These are phyloP conservation scores for Opeltia flavorubescens DNA, from an alignment of 495 filamentous ascomycete genomes.

Conservation along the genomic window DNA sequence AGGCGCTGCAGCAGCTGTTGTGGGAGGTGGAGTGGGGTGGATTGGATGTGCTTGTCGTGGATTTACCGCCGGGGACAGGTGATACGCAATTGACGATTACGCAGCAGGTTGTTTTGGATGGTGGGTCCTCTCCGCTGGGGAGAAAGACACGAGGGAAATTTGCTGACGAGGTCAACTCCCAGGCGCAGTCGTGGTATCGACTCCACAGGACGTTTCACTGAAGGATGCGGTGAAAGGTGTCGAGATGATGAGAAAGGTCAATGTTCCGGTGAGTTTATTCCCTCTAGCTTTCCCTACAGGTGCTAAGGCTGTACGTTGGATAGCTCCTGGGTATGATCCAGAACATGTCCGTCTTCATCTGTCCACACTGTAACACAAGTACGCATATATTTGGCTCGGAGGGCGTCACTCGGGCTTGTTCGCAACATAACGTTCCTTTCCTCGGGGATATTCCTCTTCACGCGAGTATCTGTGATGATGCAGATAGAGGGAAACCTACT, in stretches of 20 bases:
- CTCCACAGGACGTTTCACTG: slow-evolving; percentile 80
- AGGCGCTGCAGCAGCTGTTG: slow-evolving; percentile 87
- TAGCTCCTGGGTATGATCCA: slow-evolving; percentile 79
- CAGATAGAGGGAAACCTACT: slow-evolving; percentile 77
- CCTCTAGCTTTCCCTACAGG: background rate
- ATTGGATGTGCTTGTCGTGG: slow-evolving; percentile 73
- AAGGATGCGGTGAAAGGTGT: slow-evolving; percentile 82
- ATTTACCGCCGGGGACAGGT: slow-evolving; percentile 87
- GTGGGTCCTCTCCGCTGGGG: slow-evolving; percentile 19
- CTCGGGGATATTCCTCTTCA: slow-evolving; percentile 86
- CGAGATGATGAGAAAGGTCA: slow-evolving; percentile 77
- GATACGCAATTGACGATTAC: slow-evolving; percentile 88
- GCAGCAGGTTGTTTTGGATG: slow-evolving; percentile 78
- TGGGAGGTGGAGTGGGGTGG: slow-evolving; percentile 86
- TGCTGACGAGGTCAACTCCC: background rate
- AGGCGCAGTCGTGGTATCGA: slow-evolving; percentile 82
- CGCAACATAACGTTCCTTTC: slow-evolving; percentile 53
- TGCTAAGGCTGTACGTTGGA: background rate
- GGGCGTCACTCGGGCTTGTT: slow-evolving; percentile 34
- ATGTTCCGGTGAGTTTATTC: slow-evolving; percentile 41
- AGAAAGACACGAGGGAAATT: background rate
- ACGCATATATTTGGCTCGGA: slow-evolving; percentile 70
- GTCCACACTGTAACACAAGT: slow-evolving; percentile 57
- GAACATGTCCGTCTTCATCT: slow-evolving; percentile 85
- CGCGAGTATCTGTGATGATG: slow-evolving; percentile 74